Conservation (phyloP, 306 rosid genomes). For the Lotus japonicus region DNA sequence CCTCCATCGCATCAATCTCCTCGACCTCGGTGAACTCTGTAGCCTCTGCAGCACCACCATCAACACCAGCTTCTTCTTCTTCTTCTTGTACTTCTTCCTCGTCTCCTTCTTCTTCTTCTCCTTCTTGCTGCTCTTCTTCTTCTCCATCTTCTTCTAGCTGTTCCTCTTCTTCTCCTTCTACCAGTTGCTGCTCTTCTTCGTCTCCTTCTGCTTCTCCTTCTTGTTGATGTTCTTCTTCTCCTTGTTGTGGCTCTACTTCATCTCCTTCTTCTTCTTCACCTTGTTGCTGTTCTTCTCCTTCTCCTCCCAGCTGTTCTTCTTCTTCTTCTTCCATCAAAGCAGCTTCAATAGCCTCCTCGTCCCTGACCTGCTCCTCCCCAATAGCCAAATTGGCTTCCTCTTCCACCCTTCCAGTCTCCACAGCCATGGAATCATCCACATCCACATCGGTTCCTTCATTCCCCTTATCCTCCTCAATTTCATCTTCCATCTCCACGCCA, state of each 20-base stretch:
- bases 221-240: background rate
- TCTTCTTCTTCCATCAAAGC: conserved; percentile 11
- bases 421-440: conserved; percentile 8
- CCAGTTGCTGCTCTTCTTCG: background rate
- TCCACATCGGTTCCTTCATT: background rate
- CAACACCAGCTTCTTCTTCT: conserved; percentile 17
- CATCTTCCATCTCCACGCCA: background rate
- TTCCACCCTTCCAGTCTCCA: conserved; percentile 5
- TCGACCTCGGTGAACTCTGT: conserved; percentile 34
- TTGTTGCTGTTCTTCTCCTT: background rate
- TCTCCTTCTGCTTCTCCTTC: background rate
- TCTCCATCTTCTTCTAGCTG: background rate
- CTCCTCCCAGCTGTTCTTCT: background rate
- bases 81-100: conserved; percentile 22
- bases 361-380: conserved; percentile 7
- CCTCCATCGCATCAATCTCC: conserved; percentile 38
- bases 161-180: no score
- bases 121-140: background rate
- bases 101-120: background rate
- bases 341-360: conserved; percentile 25
- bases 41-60: conserved; percentile 35
- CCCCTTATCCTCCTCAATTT: background rate
- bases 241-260: background rate
- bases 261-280: background rate
- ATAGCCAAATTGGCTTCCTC: background rate